These are phyloP conservation scores for Verbena officinalis DNA, from an alignment of 257 asterid genomes.

Conservation along the genomic window DNA sequence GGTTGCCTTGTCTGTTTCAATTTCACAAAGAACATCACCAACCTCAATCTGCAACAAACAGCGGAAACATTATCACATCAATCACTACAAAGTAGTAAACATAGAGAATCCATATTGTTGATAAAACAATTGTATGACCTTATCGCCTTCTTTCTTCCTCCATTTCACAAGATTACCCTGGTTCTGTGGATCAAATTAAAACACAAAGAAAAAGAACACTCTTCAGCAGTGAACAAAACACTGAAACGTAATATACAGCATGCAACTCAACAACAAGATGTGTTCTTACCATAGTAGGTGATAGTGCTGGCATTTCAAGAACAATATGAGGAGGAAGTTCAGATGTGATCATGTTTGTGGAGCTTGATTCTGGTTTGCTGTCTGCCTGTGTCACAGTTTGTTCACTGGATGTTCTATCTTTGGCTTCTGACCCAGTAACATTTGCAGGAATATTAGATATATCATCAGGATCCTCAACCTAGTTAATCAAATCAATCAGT, in stretches of 20 bases:
- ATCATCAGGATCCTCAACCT: constrained; percentile 93
- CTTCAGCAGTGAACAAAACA: constrained; percentile 31
- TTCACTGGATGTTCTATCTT: constrained; percentile 51
- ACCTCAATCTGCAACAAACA: constrained; percentile 78
- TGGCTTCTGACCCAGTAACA: constrained; percentile 50
- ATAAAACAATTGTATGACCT: constrained; percentile 52
- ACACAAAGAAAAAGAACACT: constrained; percentile 16
- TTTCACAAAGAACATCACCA: constrained; percentile 96
- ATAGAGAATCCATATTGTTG: constrained; percentile 11
- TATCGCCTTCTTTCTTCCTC: constrained; percentile 95
- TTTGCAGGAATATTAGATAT: constrained; percentile 66
- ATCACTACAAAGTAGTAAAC: constrained; percentile 22
- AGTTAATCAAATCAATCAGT: constrained; percentile 45
- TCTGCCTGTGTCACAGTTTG: constrained; percentile 45
- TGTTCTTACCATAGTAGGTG: constrained; percentile 93
- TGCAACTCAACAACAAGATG: constrained; percentile 20
- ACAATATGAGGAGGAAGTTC: constrained; percentile 95
- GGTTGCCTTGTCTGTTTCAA: constrained; percentile 98
- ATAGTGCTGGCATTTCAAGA: constrained; percentile 94
- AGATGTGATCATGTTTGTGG: constrained; percentile 58
- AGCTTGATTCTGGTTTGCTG: constrained; percentile 48
- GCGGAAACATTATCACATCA: constrained; percentile 22
- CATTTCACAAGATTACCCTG: constrained; percentile 91
- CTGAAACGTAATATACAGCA: constrained; percentile 20
- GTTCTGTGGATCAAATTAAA: constrained; percentile 55